A percentile compares a stretch with the other conserved stretches of the same genome.
These are phyloP conservation scores for Xanthoconium separans DNA, from an alignment of 1,284 basidiomycete species.

Conservation along the genomic window DNA sequence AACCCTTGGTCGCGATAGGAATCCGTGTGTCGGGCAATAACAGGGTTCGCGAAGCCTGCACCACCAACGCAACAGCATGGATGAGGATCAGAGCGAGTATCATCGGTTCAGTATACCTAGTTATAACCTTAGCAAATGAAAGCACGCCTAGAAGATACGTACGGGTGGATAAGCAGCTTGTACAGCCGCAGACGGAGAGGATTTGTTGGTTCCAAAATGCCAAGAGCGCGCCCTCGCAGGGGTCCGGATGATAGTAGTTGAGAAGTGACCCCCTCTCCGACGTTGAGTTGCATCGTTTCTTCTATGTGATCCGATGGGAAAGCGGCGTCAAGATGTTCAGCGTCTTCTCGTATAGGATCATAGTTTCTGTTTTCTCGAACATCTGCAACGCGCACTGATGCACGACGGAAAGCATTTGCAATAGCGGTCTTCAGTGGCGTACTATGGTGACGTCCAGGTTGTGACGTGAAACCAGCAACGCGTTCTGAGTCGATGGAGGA, in stretches of 20 bases:
- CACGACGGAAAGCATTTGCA: constrained; percentile 61
- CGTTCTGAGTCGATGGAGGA: constrained; percentile 41
- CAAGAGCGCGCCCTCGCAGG: constrained; percentile 80
- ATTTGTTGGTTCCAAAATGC: constrained; percentile 73
- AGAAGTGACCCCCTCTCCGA: constrained; percentile 28
- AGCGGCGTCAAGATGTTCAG: constrained; percentile 34
- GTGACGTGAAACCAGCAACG: constrained; percentile 37
- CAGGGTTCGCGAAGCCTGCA: constrained; percentile 68
- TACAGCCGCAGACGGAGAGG: constrained; percentile 63
- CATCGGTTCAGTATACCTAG: constrained; percentile 83
- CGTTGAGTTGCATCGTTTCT: constrained; percentile 31
- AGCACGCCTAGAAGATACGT: constrained; percentile 23
- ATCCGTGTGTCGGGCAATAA: constrained; percentile 46
- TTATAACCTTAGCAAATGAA: constrained; percentile 1
- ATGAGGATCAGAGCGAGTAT: constrained; percentile 85
- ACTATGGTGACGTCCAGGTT: constrained; percentile 42
- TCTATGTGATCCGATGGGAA: constrained; percentile 13
- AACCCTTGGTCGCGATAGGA: constrained; percentile 58
- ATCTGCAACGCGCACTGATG: constrained; percentile 83
- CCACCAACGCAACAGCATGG: constrained; percentile 85
- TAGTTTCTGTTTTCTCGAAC: constrained; percentile 66
- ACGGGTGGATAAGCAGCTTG: constrained; percentile 70
- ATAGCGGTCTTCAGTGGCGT: constrained; percentile 58
- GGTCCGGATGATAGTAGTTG: constrained; percentile 40
- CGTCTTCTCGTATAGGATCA: constrained; percentile 51